Conservation (phyloP, 2,329 filamentous ascomycete genomes). For the Coniella lustricola region DNA sequence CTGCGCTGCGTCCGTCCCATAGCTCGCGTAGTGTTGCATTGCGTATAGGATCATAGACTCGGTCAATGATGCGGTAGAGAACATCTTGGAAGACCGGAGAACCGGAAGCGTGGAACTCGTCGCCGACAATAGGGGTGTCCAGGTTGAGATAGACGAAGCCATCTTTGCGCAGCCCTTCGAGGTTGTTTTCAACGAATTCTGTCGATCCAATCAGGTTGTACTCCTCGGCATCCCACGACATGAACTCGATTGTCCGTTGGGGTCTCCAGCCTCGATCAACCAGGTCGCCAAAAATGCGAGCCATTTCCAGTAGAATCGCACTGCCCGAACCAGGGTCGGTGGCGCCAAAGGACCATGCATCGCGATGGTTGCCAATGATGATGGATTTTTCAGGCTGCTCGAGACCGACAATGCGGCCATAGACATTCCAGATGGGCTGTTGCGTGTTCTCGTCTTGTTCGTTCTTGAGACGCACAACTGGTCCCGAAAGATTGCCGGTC, state of each 20-base stretch:
- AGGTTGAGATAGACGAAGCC: slow-evolving; percentile 89
- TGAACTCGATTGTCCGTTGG: slow-evolving; percentile 90
- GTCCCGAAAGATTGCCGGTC: slow-evolving; percentile 70
- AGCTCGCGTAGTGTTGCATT: slow-evolving; percentile 68
- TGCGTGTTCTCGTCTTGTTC: slow-evolving; percentile 75
- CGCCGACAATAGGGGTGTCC: slow-evolving; percentile 71
- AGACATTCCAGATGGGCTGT: slow-evolving; percentile 87
- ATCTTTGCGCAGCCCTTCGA: slow-evolving; percentile 63
- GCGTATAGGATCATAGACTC: slow-evolving; percentile 62
- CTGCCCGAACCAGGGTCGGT: slow-evolving; percentile 82
- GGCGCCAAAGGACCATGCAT: slow-evolving; percentile 86
- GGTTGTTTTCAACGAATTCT: slow-evolving; percentile 84
- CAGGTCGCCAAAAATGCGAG: slow-evolving; percentile 76
- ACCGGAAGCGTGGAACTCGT: slow-evolving; percentile 67
- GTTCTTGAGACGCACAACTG: slow-evolving; percentile 75
- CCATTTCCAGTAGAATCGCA: slow-evolving; percentile 83
- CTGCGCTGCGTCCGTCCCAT: slow-evolving; percentile 60
- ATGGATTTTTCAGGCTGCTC: slow-evolving; percentile 79
- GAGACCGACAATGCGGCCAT: slow-evolving; percentile 75
- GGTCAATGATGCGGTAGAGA: slow-evolving; percentile 65
- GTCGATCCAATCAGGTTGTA: slow-evolving; percentile 94
- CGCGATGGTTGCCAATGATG: slow-evolving; percentile 87
- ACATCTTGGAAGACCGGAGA: slow-evolving; percentile 73
- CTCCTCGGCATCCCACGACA: slow-evolving; percentile 90
- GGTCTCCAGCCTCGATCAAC: slow-evolving; percentile 77